A percentile compares a stretch with the other conserved stretches of the same genome.
Conservation (phyloP, 2,329 filamentous ascomycete genomes). For the Alternaria sp. region DNA sequence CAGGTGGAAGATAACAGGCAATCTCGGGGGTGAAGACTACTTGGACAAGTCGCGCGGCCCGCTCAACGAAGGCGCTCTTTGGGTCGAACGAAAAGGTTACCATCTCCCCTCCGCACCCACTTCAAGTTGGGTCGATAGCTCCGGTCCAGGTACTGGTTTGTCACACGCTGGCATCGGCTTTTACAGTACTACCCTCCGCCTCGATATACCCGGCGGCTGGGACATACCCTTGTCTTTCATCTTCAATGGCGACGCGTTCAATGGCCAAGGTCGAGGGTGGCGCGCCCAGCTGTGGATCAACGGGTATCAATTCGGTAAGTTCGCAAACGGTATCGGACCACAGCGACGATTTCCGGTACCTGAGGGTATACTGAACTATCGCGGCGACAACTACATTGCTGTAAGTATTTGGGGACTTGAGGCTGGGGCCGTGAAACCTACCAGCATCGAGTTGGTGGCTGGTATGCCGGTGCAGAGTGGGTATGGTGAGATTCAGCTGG, state of each 20-base stretch:
- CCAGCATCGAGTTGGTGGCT: slow-evolving; percentile 59
- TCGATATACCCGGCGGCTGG: slow-evolving; percentile 63
- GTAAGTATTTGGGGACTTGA: slow-evolving; percentile 73
- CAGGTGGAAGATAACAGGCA: slow-evolving; percentile 71
- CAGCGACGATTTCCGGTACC: slow-evolving; percentile 75
- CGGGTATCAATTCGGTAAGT: slow-evolving; percentile 75
- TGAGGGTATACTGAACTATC: slow-evolving; percentile 74
- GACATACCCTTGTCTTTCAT: slow-evolving; percentile 68
- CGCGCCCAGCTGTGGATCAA: slow-evolving; percentile 74
- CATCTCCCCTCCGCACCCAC: slow-evolving; percentile 60
- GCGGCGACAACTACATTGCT: slow-evolving; percentile 71
- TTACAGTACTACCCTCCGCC: slow-evolving; percentile 62
- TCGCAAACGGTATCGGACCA: slow-evolving; percentile 73
- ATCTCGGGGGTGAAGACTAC: slow-evolving; percentile 70
- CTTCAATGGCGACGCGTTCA: slow-evolving; percentile 57
- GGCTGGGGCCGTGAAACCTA: slow-evolving; percentile 64
- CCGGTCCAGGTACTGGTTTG: slow-evolving; percentile 54
- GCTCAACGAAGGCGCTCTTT: slow-evolving; percentile 71
- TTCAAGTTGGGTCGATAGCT: slow-evolving; percentile 52
- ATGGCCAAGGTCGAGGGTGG: slow-evolving; percentile 51
- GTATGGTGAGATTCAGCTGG: slow-evolving; percentile 21
- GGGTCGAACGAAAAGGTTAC: slow-evolving; percentile 68
- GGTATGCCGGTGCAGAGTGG: slow-evolving; percentile 54
- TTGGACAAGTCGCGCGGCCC: slow-evolving; percentile 66
- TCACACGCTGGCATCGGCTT: slow-evolving; percentile 62